Evolutionary conservation across 2,329 filamentous ascomycete genomes (phyloP).

Genomic region (Aotearoamyces nothofagi): DNA sequence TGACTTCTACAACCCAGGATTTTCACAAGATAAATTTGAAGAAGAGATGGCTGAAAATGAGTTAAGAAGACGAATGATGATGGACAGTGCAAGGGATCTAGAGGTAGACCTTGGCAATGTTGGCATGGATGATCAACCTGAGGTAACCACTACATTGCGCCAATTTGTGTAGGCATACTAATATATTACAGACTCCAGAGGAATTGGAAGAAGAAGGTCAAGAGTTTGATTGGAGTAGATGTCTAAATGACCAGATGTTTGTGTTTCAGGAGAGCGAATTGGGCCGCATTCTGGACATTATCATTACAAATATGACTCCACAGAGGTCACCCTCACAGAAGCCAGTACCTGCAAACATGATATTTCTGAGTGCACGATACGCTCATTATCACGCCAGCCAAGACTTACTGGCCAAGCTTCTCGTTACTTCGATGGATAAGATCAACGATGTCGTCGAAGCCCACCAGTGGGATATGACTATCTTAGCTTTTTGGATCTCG

Average conservation of each 20-base stretch:
- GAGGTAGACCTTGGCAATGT: conserved; percentile 94
- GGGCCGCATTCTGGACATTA: conserved; percentile 79
- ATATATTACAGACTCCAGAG: conserved; percentile 41
- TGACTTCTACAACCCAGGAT: conserved; percentile 88
- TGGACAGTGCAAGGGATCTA: conserved; percentile 91
- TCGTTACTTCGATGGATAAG: conserved; percentile 81
- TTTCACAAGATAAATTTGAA: conserved; percentile 87
- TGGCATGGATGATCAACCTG: conserved; percentile 87
- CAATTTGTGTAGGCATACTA: too few species aligned
- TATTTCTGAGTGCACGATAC: conserved; percentile 90
- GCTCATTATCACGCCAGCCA: conserved; percentile 89
- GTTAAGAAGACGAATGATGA: conserved; percentile 94
- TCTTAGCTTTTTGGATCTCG: conserved; percentile 96
- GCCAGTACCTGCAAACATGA: conserved; percentile 90
- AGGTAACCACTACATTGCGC: too few species aligned
- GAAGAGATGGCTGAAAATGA: conserved; percentile 96
- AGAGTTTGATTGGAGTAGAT: conserved; percentile 91
- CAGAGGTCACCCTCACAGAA: conserved; percentile 95
- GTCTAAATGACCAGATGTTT: conserved; percentile 97
- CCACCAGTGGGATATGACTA: conserved; percentile 99
- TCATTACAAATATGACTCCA: conserved; percentile 96
- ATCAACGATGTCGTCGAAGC: conserved; percentile 95
- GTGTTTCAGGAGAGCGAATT: conserved; percentile 95
- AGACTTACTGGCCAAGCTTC: conserved; percentile 66
- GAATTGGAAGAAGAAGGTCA: conserved; percentile 80